Evolutionary conservation across 73 alveolate genomes (phyloP), one percentile per base, ranked within the genome.

Genomic region (Tetrahymena elliotti): DNA sequence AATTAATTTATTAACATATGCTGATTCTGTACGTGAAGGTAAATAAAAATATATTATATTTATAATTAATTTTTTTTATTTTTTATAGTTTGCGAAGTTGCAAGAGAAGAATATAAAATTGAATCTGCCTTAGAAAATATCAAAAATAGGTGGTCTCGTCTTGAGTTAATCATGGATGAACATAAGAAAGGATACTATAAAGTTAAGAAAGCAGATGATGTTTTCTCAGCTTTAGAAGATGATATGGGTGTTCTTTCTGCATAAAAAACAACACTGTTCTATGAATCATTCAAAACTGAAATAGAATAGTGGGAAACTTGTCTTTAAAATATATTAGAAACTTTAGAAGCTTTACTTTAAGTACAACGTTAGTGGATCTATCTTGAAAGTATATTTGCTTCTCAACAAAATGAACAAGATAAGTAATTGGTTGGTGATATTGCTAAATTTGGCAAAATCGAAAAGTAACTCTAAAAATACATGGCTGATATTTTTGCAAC

Each of bases 81-180:
- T 9, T 22, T 35, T 16, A 93, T 20, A 22, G 93, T 68, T 24
- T 96, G 98, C 52, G 99, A 96, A 92, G 97, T 97, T 47, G 99
- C 99, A 37, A 97, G 97, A 95, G 98, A 99, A 96, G 99, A 98
- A 97, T 98, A 97, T 39, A 98, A 97, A 95, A 99, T 98, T 40
- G 99, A 99, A 94, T 96, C 93, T 27, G 97, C 98, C 39, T 96
- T 99, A 36, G 96, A 97, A 39, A 98, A 98, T 82, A 98, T 99
- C 35, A 97, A 97, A 84, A 92, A 94, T 47, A 96, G 93, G 95
- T 98, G 99, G 99, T 97, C 83, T 34, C 41, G 53, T 35, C 34
- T 96, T 37, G 95, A 84, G 83, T 93, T 93, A 22, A 92, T 83
- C 35, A 93, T 93, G 96, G 96, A 93, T 93, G 97, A 96, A 34